Percentiles rank a stretch among this genome's conserved stretches.
Evolutionary conservation across 2,329 filamentous ascomycete genomes (phyloP).

Genomic region (Didymella pomorum): DNA sequence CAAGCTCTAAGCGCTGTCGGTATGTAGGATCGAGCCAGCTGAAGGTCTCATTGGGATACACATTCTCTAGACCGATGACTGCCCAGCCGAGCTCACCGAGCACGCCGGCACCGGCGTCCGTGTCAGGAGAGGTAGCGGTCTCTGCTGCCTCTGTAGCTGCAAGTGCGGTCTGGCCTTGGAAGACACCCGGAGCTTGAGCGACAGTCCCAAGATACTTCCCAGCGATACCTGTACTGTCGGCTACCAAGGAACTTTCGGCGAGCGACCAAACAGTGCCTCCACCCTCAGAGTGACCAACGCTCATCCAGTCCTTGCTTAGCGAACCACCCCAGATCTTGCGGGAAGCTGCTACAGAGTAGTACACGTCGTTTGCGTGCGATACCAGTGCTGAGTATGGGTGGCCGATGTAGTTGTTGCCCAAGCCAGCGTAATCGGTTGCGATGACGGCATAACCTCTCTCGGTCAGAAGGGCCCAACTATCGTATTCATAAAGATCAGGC

Average conservation of each 20-base stretch:
- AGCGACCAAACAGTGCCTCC: constrained; percentile 13
- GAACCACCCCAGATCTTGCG: constrained; percentile 3
- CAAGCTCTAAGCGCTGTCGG: constrained; percentile 7
- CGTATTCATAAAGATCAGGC: constrained; percentile 5
- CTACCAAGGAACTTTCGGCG: constrained; percentile 3
- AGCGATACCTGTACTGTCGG: background rate
- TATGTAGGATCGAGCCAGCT: background rate
- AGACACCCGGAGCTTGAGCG: constrained; percentile 11
- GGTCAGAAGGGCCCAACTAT: background rate
- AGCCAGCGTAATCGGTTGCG: constrained; percentile 9
- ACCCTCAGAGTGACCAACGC: constrained; percentile 9
- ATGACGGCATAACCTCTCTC: constrained; percentile 10
- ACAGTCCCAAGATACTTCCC: constrained; percentile 6
- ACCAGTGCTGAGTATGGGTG: constrained; percentile 6
- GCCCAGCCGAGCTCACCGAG: constrained; percentile 10
- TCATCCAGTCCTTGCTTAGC: constrained; percentile 4
- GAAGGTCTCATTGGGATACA: constrained; percentile 5
- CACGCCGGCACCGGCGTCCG: background rate
- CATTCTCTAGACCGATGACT: background rate
- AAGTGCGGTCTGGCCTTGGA: constrained; percentile 1
- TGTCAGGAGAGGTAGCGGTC: background rate
- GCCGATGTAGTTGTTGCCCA: constrained; percentile 7
- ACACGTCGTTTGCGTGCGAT: constrained; percentile 11
- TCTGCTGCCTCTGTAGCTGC: background rate
- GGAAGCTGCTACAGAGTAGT: constrained; percentile 11